Percentiles rank a stretch among this genome's conserved stretches.
phyloP scores from a whole-genome alignment of 768 basidiomycete genomes.

The Rhodosporidiobolus odoratus region DNA sequence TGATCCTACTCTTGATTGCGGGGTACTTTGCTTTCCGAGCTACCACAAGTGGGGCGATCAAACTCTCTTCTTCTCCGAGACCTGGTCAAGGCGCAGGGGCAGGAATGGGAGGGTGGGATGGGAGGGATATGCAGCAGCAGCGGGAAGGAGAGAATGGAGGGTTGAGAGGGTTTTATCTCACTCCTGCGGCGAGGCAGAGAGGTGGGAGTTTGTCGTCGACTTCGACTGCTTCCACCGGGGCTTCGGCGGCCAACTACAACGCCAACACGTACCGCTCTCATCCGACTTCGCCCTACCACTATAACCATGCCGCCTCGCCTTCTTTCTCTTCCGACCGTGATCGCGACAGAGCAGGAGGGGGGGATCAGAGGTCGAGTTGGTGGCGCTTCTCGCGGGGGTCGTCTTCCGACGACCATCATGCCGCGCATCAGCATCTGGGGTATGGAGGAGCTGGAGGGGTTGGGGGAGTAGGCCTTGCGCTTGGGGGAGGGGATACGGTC shows the following conservation, averaged over 20 bases:
- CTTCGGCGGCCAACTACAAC: background rate
- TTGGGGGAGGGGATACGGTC: constrained; percentile 22
- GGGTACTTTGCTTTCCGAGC: constrained; percentile 40
- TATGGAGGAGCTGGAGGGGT: no score
- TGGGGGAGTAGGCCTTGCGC: constrained; percentile 7
- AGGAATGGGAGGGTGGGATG: background rate
- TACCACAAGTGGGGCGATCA: constrained; percentile 30
- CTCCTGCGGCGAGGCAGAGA: background rate
- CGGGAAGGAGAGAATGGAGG: constrained; percentile 11
- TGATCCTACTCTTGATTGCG: constrained; percentile 37
- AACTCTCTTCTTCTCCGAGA: constrained; percentile 12
- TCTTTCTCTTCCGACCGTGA: no score
- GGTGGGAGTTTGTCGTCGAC: background rate
- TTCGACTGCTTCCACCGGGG: background rate
- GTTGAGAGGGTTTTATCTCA: constrained; percentile 24
- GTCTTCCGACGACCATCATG: background rate
- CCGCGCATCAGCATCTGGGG: background rate
- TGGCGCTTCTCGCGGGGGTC: constrained; percentile 29
- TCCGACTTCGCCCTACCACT: no score
- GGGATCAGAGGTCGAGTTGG: no score
- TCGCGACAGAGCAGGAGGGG: no score
- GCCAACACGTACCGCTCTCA: background rate
- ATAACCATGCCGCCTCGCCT: no score
- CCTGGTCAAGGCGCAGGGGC: background rate
- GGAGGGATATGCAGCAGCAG: background rate